Evolutionary conservation across 495 filamentous ascomycete species (phyloP).

Genomic region (Penicillium atrosanguineum): DNA sequence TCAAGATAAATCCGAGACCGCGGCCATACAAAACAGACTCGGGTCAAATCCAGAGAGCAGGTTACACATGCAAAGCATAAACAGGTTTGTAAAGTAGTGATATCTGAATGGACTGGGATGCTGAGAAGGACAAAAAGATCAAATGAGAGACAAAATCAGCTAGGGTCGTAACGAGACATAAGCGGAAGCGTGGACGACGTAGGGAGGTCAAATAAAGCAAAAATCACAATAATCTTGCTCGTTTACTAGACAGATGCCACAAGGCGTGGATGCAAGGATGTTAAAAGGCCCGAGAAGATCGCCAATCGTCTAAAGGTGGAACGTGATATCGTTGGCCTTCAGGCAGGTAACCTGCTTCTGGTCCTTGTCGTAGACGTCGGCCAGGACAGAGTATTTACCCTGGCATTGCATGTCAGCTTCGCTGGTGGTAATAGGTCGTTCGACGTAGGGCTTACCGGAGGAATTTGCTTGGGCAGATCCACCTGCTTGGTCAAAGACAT

Average conservation of each 20-base stretch:
- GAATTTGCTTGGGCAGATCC: constrained; percentile 82
- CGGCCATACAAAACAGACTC: neutral
- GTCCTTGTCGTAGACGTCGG: constrained; percentile 75
- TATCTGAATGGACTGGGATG: constrained; percentile 4
- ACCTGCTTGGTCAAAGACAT: constrained; percentile 74
- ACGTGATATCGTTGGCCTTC: constrained; percentile 51
- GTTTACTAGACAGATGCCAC: constrained; percentile 11
- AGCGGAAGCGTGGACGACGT: constrained; percentile 10
- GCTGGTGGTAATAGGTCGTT: neutral
- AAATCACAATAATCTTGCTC: neutral
- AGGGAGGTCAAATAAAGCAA: constrained; percentile 2
- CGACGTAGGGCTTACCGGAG: constrained; percentile 63
- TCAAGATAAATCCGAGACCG: constrained; percentile 9
- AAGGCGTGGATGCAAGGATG: constrained; percentile 14
- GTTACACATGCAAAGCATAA: constrained; percentile 7
- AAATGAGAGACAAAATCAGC: constrained; percentile 5
- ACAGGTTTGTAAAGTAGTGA: constrained; percentile 1
- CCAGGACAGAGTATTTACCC: constrained; percentile 86
- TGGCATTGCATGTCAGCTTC: constrained; percentile 32
- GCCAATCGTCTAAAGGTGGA: constrained; percentile 8
- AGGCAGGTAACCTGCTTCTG: constrained; percentile 77
- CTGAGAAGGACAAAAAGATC: constrained; percentile 2
- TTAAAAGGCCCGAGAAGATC: neutral
- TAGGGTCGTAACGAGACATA: constrained; percentile 22
- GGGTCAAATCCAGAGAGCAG: neutral